Evolutionary conservation across 2,329 filamentous ascomycete species (phyloP).

Genomic region (Fusarium pseudonygamai): DNA sequence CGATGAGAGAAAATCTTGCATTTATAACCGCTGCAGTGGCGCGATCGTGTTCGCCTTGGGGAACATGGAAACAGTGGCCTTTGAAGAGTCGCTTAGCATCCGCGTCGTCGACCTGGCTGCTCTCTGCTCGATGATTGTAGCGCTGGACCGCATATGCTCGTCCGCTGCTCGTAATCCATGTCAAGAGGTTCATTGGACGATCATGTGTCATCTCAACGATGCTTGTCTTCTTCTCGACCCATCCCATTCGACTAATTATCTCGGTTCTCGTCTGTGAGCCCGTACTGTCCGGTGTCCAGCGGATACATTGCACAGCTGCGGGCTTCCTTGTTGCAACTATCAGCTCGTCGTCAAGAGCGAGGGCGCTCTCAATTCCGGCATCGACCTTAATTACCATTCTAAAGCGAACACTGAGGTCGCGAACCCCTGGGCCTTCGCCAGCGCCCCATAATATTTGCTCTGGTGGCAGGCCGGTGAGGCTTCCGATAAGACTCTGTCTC

Average conservation of each 20-base stretch:
- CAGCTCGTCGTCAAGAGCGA: conserved; percentile 92
- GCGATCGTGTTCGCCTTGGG: conserved; percentile 65
- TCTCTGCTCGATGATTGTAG: conserved; percentile 54
- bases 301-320: conserved; percentile 94
- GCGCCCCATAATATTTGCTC: conserved; percentile 76
- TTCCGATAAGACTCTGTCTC: conserved; percentile 68
- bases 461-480: conserved; percentile 62
- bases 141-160: conserved; percentile 91
- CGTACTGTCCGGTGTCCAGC: conserved; percentile 86
- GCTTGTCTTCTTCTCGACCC: conserved; percentile 80
- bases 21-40: conserved; percentile 87
- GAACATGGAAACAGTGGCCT: conserved; percentile 89
- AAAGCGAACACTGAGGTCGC: conserved; percentile 90
- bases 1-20: conserved; percentile 92
- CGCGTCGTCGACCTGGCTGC: conserved; percentile 53
- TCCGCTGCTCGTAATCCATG: conserved; percentile 91
- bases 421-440: conserved; percentile 83
- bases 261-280: conserved; percentile 91
- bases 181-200: conserved; percentile 92
- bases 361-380: conserved; percentile 86
- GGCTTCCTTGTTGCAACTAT: conserved; percentile 92
- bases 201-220: conserved; percentile 92
- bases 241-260: conserved; percentile 85
- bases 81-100: conserved; percentile 78
- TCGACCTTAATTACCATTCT: conserved; percentile 98